Percentiles rank a stretch among this genome's conserved stretches.
Evolutionary conservation across 306 rosid genomes (phyloP).

Genomic region (Carpinus fangiana): DNA sequence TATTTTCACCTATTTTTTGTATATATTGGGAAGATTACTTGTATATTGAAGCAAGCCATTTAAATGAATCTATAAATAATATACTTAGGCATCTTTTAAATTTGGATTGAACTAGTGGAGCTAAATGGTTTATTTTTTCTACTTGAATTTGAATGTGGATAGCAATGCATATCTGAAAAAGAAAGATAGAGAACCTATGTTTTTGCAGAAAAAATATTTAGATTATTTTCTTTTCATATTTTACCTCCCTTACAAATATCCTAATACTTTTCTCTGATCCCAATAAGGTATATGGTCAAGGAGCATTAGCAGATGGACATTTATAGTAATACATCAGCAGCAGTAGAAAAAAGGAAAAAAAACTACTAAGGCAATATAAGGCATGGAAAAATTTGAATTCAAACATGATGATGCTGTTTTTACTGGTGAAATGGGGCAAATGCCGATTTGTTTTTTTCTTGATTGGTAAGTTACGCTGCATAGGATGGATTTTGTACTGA

Average conservation of each 20-base stretch:
- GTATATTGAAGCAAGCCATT: too few species aligned
- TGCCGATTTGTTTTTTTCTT: background rate
- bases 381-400: too few species aligned
- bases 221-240: background rate
- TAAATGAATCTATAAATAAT: background rate
- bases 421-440: background rate
- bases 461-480: background rate
- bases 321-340: background rate
- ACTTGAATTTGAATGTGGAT: too few species aligned
- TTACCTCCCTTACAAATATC: background rate
- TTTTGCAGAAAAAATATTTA: too few species aligned
- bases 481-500: background rate
- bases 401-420: too few species aligned
- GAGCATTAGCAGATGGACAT: background rate
- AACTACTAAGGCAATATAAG: too few species aligned
- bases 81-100: background rate
- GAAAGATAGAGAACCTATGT: background rate
- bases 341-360: background rate
- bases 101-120: background rate
- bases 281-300: background rate
- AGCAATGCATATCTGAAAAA: too few species aligned
- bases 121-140: too few species aligned
- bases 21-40: too few species aligned
- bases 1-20: too few species aligned
- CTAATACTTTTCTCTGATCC: background rate